These are phyloP conservation scores for Dendrobium huoshanense DNA, from an alignment of 106 monocot species.

Conservation along the genomic window DNA sequence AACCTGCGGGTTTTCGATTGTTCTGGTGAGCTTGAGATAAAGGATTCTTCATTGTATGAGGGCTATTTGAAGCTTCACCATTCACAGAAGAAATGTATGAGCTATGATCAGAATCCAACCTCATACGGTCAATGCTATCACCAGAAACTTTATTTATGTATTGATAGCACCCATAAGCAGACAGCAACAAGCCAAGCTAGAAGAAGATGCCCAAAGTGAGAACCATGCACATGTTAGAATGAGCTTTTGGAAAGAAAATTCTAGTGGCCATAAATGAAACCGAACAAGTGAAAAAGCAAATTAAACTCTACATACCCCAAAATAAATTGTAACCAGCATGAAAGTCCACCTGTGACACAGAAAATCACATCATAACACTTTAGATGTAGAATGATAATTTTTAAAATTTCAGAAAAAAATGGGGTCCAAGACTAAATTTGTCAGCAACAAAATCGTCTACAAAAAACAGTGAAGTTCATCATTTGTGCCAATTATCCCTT, in stretches of 20 bases:
- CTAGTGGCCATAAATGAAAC: neutral
- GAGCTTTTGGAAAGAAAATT: neutral
- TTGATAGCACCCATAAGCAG: constrained; percentile 70
- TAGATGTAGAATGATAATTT: neutral
- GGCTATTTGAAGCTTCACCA: constrained; percentile 14
- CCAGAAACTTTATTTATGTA: constrained; percentile 28
- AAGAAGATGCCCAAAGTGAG: neutral
- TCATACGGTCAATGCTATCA: constrained; percentile 13
- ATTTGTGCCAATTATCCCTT: too few species aligned
- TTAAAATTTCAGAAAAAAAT: neutral
- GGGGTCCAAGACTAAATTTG: neutral
- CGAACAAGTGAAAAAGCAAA: neutral
- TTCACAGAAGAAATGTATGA: constrained; percentile 24
- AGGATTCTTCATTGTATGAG: constrained; percentile 14
- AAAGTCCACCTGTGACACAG: constrained; percentile 82
- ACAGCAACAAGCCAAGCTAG: constrained; percentile 77
- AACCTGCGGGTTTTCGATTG: constrained; percentile 44
- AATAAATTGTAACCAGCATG: constrained; percentile 69
- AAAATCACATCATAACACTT: constrained; percentile 8
- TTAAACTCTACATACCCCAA: constrained; percentile 70
- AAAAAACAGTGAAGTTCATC: neutral
- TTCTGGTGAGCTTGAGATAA: constrained; percentile 12
- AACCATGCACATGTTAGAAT: neutral
- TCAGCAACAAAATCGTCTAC: neutral
- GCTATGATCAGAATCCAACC: constrained; percentile 40